Conservation (phyloP, 805 yeast genomes). For the Yamadazyma philogaea region DNA sequence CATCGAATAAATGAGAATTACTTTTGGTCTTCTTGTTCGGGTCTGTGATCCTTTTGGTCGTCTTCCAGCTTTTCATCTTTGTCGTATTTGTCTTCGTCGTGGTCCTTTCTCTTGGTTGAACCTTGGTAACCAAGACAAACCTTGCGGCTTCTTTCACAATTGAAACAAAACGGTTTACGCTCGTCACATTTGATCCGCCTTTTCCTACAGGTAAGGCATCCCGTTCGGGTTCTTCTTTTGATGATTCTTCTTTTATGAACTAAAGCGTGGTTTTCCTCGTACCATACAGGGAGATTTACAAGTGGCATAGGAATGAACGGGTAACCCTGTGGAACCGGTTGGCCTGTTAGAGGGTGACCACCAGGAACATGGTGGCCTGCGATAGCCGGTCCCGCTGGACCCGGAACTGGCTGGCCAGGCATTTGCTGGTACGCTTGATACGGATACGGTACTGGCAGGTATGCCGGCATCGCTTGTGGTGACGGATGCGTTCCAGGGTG, state of each 20-base stretch:
- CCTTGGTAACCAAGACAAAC: conserved; percentile 65
- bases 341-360: not conserved
- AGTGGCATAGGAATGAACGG: conserved; percentile 5
- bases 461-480: conserved; percentile 4
- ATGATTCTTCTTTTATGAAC: conserved; percentile 39
- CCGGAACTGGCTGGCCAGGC: not conserved
- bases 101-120: conserved; percentile 9
- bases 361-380: not conserved
- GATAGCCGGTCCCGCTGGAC: not conserved
- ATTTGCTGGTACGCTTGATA: not conserved
- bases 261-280: conserved; percentile 16
- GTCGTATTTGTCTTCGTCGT: conserved; percentile 5
- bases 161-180: conserved; percentile 63
- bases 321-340: not conserved
- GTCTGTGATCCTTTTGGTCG: not conserved
- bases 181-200: conserved; percentile 76
- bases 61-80: not conserved
- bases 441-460: not conserved
- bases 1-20: not conserved
- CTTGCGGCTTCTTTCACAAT: conserved; percentile 63
- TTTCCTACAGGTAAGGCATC: conserved; percentile 71
- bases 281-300: conserved; percentile 11
- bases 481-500: not conserved
- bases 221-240: conserved; percentile 67
- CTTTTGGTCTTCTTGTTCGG: not conserved